These are phyloP conservation scores for Zostera marina DNA, from an alignment of 116 monocot species.

Conservation along the genomic window DNA sequence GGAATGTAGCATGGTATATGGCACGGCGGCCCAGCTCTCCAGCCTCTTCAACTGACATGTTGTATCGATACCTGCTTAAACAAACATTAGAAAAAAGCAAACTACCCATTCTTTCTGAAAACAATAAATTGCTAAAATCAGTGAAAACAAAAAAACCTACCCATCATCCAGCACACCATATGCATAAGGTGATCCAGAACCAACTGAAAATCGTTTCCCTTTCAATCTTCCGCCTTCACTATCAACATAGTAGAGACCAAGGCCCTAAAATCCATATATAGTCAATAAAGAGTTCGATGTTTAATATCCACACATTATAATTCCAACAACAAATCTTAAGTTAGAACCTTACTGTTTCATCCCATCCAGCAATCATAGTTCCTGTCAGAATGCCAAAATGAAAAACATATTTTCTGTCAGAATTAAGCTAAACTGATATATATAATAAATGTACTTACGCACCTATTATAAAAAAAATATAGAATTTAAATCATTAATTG, in stretches of 20 bases:
- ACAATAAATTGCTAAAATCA: not conserved
- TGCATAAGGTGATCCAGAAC: conserved; percentile 89
- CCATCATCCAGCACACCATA: conserved; percentile 78
- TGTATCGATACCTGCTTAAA: conserved; percentile 41
- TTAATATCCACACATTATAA: not conserved
- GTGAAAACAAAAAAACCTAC: conserved; percentile 12
- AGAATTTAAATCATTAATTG: too few relatives aligned
- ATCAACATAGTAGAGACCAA: conserved; percentile 84
- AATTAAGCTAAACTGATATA: too few relatives aligned
- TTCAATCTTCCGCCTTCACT: conserved; percentile 91
- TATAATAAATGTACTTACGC: too few relatives aligned
- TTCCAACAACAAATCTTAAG: not conserved
- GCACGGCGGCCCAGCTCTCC: conserved; percentile 70
- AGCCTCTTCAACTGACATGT: conserved; percentile 76
- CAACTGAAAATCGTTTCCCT: conserved; percentile 73
- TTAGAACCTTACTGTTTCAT: conserved; percentile 48
- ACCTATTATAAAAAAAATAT: too few relatives aligned
- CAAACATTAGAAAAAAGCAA: not conserved
- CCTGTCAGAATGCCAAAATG: conserved; percentile 9
- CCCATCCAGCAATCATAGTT: conserved; percentile 98
- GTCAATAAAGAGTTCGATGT: not conserved
- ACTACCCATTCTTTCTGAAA: not conserved
- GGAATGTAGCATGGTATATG: conserved; percentile 87
- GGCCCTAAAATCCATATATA: conserved; percentile 28
- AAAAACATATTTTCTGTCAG: too few relatives aligned